A percentile compares a stretch with the other conserved stretches of the same genome.
These are phyloP conservation scores for Exophiala calicioides DNA, from an alignment of 2,329 filamentous ascomycete genomes.

Conservation along the genomic window DNA sequence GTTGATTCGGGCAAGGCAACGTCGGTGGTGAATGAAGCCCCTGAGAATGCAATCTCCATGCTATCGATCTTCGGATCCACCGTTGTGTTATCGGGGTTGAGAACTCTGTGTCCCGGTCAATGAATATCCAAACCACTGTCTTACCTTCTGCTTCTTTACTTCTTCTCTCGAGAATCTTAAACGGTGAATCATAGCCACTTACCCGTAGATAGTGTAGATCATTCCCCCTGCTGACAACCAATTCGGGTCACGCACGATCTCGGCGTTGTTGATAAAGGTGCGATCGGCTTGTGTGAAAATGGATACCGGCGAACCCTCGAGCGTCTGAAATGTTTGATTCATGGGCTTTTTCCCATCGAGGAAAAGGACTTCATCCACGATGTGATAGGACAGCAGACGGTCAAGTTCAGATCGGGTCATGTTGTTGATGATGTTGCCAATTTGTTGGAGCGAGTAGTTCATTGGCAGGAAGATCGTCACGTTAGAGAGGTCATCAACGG, in stretches of 20 bases:
- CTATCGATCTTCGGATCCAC: constrained; percentile 9
- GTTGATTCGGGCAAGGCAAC: constrained; percentile 13
- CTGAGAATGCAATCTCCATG: constrained; percentile 11
- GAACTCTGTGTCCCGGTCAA: constrained; percentile 10
- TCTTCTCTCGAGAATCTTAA: too few species aligned
- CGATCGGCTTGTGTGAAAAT: constrained; percentile 8
- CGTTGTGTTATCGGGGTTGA: constrained; percentile 16
- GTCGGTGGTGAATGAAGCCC: constrained; percentile 5
- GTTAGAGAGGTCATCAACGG: constrained; percentile 16
- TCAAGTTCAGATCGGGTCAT: constrained; percentile 11
- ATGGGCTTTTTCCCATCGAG: constrained; percentile 7
- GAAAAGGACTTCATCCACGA: constrained; percentile 9
- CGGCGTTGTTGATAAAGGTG: constrained; percentile 19
- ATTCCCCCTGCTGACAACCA: constrained; percentile 16
- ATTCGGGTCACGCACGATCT: constrained; percentile 4
- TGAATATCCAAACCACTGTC: too few species aligned
- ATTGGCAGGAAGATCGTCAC: constrained; percentile 22
- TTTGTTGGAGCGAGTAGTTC: constrained; percentile 15
- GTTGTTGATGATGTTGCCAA: constrained; percentile 14
- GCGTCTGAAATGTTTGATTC: constrained; percentile 3
- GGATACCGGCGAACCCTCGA: constrained; percentile 15
- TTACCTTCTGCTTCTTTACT: too few species aligned
- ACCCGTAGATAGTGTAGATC: constrained; percentile 21
- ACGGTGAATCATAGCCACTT: too few species aligned
- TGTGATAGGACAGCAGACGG: constrained; percentile 16